Conservation (phyloP, 192 early-diverging fungal species). For the Borealophlyctis nickersoniae region DNA sequence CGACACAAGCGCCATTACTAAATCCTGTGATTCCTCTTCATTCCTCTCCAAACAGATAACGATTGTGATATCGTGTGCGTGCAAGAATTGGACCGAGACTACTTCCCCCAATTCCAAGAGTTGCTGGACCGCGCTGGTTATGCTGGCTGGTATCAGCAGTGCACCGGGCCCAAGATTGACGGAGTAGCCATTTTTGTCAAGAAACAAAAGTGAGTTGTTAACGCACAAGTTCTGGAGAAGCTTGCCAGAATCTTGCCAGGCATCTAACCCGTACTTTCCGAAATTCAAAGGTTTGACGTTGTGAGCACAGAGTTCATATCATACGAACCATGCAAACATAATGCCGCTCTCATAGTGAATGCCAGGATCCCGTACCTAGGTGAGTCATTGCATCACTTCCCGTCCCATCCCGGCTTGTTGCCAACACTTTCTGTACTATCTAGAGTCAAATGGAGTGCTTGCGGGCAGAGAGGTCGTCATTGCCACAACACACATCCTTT, state of each 20-base stretch:
- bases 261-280: too few species aligned
- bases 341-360: conserved; percentile 12
- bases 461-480: conserved; percentile 10
- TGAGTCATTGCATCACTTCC: too few species aligned
- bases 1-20: neutral
- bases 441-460: too few species aligned
- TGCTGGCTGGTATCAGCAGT: conserved; percentile 17
- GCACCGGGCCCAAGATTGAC: conserved; percentile 24
- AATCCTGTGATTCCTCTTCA: neutral
- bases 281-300: neutral
- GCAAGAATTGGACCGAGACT: conserved; percentile 22
- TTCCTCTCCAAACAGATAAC: neutral
- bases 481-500: conserved; percentile 27
- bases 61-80: conserved; percentile 23
- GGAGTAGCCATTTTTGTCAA: conserved; percentile 22
- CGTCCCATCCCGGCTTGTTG: too few species aligned
- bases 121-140: conserved; percentile 4
- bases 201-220: neutral
- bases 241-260: neutral
- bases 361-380: neutral
- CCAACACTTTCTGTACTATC: too few species aligned
- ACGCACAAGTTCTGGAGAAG: neutral
- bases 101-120: conserved; percentile 1
- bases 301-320: neutral
- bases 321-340: conserved; percentile 20